These are phyloP conservation scores for Cunninghamia lanceolata DNA, from an alignment of 75 land plant genomes.

Conservation along the genomic window DNA sequence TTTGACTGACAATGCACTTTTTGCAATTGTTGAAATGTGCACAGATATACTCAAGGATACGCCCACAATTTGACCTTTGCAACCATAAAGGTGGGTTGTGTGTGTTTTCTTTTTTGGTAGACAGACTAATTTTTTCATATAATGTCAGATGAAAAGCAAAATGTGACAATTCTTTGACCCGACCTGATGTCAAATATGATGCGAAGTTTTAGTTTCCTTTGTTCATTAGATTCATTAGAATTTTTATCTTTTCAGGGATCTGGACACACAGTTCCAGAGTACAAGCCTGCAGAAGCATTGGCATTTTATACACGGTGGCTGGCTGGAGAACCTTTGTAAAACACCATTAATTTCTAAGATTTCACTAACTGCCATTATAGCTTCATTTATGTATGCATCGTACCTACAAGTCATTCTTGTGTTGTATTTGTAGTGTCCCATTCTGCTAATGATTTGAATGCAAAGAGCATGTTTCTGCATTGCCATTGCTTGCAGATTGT, in stretches of 20 bases:
- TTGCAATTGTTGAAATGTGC: neutral
- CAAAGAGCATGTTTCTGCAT: neutral
- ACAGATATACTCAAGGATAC: slow-evolving; percentile 69
- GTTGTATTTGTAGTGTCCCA: neutral
- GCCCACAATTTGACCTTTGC: slow-evolving; percentile 71
- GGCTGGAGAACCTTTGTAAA: slow-evolving; percentile 29
- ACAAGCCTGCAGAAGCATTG: slow-evolving; percentile 82
- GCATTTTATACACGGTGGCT: slow-evolving; percentile 73
- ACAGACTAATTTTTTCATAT: neutral
- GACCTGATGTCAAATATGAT: neutral
- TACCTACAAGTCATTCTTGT: neutral
- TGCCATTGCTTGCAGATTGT: neutral
- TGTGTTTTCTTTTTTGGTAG: neutral
- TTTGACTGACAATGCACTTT: neutral
- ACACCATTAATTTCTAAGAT: neutral
- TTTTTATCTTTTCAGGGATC: slow-evolving; percentile 62
- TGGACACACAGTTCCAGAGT: slow-evolving; percentile 93
- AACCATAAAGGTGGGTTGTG: slow-evolving; percentile 66
- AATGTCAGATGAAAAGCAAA: neutral
- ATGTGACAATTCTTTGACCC: neutral
- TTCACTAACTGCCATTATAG: neutral
- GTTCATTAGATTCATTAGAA: neutral
- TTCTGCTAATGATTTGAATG: neutral
- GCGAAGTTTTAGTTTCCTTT: neutral
- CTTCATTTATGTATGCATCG: neutral